Percentiles rank a stretch among this genome's conserved stretches.
phyloP scores from a whole-genome alignment of 345 rosid genomes.

The Gossypium arboreum region DNA sequence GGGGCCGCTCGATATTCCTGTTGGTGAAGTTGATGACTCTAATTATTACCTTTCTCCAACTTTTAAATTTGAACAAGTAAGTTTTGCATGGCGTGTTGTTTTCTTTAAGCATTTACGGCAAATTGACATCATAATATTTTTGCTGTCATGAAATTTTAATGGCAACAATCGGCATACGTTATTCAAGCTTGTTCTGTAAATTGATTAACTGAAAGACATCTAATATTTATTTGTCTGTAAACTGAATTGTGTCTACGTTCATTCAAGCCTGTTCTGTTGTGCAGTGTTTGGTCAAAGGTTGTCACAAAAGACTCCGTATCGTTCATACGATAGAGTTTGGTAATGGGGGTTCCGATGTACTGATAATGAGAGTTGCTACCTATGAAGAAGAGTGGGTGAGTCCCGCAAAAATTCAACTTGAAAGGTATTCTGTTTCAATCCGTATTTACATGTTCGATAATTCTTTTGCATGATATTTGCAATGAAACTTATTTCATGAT shows the following conservation, averaged over 20 bases:
- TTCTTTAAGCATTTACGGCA: background rate
- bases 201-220: background rate
- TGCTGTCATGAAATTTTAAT: background rate
- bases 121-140: background rate
- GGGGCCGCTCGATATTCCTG: conserved; percentile 77
- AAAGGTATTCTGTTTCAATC: conserved; percentile 43
- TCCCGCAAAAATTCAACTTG: conserved; percentile 52
- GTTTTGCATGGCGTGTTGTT: background rate
- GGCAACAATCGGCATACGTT: background rate
- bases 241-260: background rate
- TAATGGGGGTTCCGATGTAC: conserved; percentile 75
- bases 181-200: no score
- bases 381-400: conserved; percentile 89
- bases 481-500: conserved; percentile 8
- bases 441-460: background rate
- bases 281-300: conserved; percentile 93
- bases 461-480: background rate
- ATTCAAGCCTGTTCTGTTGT: conserved; percentile 6
- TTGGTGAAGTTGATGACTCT: conserved; percentile 54
- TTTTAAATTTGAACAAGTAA: conserved; percentile 69
- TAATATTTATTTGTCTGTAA: background rate
- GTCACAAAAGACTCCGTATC: conserved; percentile 88
- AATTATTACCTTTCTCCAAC: conserved; percentile 68
- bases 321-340: conserved; percentile 81
- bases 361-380: conserved; percentile 87